phyloP scores from a whole-genome alignment of 2,329 filamentous ascomycete species.

The Ilyonectria destructans region DNA sequence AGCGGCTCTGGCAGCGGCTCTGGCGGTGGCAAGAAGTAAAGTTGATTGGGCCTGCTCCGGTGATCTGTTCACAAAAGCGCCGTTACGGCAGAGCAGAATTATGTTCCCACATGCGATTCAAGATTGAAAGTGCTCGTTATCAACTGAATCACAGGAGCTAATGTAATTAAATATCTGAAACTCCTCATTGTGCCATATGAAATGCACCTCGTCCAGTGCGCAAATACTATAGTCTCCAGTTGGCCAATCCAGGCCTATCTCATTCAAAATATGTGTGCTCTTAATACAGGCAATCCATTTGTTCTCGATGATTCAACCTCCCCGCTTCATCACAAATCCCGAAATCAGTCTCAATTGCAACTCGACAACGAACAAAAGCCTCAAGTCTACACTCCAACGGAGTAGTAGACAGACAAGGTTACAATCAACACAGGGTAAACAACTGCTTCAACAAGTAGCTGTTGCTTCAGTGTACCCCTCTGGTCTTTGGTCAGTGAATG shows the following conservation, averaged over 20 bases:
- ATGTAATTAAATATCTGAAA: neutral
- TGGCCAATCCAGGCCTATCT: neutral
- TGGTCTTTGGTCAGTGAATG: constrained; percentile 55
- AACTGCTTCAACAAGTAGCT: constrained; percentile 57
- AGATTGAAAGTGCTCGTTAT: neutral
- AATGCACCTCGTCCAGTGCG: neutral
- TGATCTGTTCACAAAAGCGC: no score
- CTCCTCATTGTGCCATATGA: no score
- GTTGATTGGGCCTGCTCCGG: neutral
- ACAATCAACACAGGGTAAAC: constrained; percentile 54
- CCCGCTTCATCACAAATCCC: constrained; percentile 2
- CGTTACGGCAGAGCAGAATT: neutral
- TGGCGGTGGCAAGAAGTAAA: constrained; percentile 36
- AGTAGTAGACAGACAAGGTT: constrained; percentile 53
- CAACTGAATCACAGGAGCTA: neutral
- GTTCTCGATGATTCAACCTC: neutral
- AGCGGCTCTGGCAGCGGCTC: constrained; percentile 6
- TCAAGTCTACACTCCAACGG: constrained; percentile 37
- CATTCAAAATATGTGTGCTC: constrained; percentile 9
- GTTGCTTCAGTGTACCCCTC: constrained; percentile 51
- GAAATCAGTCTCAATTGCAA: constrained; percentile 8
- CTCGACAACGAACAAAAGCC: neutral
- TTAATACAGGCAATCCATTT: constrained; percentile 5
- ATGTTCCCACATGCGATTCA: no score
- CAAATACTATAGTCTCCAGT: neutral